Evolutionary conservation across 306 rosid genomes (phyloP).

Genomic region (Psophocarpus tetragonolobus): DNA sequence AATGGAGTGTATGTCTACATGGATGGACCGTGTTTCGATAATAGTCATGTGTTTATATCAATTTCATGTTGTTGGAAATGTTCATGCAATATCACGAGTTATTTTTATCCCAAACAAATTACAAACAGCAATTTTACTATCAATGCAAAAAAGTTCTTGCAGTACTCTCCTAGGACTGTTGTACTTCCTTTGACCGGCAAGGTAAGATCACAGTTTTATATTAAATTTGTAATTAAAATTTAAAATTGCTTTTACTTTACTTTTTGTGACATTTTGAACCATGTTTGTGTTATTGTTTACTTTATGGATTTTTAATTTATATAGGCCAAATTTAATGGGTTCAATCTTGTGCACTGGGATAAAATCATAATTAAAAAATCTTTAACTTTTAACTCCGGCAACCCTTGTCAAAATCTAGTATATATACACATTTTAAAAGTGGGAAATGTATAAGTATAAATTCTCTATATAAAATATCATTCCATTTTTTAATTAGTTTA

Average conservation of each 20-base stretch:
- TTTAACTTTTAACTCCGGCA: no score
- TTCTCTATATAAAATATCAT: no score
- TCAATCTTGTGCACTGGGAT: background rate
- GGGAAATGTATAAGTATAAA: no score
- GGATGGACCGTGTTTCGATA: no score
- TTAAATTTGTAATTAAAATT: conserved; percentile 3
- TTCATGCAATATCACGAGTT: background rate
- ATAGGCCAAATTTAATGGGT: background rate
- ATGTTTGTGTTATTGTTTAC: background rate
- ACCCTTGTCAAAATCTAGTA: no score
- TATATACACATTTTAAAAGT: no score
- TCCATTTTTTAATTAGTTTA: no score
- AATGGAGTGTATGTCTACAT: background rate
- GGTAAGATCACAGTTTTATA: conserved; percentile 51
- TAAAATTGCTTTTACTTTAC: conserved; percentile 6
- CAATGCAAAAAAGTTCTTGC: conserved; percentile 75
- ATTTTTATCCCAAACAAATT: background rate
- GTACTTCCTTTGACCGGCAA: conserved; percentile 80
- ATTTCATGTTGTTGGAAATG: background rate
- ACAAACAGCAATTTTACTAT: conserved; percentile 16
- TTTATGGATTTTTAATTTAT: background rate
- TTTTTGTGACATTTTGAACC: conserved; percentile 5
- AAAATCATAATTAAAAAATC: no score
- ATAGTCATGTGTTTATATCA: no score
- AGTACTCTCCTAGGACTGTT: conserved; percentile 63